Evolutionary conservation across 2,329 filamentous ascomycete species (phyloP), one percentile per base, ranked within the genome.

Genomic region (Cytospora leucostoma): DNA sequence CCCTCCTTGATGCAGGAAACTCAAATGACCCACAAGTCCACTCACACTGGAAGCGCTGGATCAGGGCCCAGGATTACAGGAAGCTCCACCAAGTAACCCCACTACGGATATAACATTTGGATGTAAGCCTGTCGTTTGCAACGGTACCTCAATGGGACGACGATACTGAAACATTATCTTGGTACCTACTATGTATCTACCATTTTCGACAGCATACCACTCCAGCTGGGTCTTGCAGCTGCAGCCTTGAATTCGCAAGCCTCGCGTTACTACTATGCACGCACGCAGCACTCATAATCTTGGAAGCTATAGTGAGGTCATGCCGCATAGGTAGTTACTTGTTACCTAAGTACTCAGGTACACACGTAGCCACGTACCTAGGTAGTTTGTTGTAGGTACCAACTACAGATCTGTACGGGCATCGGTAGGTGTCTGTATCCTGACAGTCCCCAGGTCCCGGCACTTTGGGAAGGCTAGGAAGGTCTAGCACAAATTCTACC

Each of bases 1-100:
- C 61, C 60, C 35, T 55, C 7, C n/a, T 54, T 2, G 51, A 13
- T 53, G 34, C 34, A 54, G 21, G 32, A 11, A 33, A 37, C 51
- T n/a, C 33, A 17, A 37, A 35, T 32, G 12, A 7, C 1, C 15
- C 7, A 19, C 32, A 38, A 32, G 21, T 13, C 54, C 35, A 38
- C 19, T 21, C 32, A 19, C 6, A 47, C 44, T 27, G 2, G 27
- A 47, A 47, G 44, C 44, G 44, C 44, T 47, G 44, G 44, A n/a
- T n/a, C 44, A 47, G 44, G 44, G n/a, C 44, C 44, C 44, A 47
- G 44, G 44, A 47, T 21, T 21, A 19, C 11, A 10, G 21, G n/a
- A 47, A 21, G 4, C 44, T 17, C 44, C 44, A 47, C 44, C 8
- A 10, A 19, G 44, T 47, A 21, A 7, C 44, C n/a, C 27, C 27